Evolutionary conservation across 1,284 basidiomycete genomes (phyloP), one percentile per base, ranked within the genome.

Genomic region (Pyrrhoderma lamaoense): DNA sequence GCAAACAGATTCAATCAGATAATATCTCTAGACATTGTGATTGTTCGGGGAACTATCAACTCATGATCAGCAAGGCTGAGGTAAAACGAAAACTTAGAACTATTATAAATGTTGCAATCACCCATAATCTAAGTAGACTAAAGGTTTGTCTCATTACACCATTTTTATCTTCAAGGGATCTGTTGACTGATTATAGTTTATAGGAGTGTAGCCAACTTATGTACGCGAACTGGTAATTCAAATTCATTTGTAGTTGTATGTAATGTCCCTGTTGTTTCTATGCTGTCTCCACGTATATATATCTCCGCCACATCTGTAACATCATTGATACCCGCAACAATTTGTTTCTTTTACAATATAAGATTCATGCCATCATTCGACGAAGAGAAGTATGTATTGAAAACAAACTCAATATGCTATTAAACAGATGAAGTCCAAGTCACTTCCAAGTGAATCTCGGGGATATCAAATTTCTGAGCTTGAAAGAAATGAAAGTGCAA

Each of bases 1-100:
- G 96, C 71, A 81, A 87, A 61, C 87, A 92, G 67, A 79, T 95
- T 55, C 89, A 89, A 59, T 80, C 86, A 49, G 86, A 93, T 61
- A 94, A 93, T 62, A 75, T 97, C 27, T 86, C 89, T 11, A 72
- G 82, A 51, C 87, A 88, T 53, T 98, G 95, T 64, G 74, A 77
- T 27, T 99, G 96, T 66, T 94, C 92, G 5, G 95, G 93, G 14
- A 69, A 80, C 3, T 95, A 87, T 66, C 75, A 82, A 57, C 72
- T 87, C 40, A 85, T 82, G 4, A 61, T 86, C 40, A 83, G 76
- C 57, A 85, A 85, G 60, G 75, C 70, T 34, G 91, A 95, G 52
- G 68, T 79, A 53, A 76, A 78, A 56, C 70, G 82, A 42, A 85
- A 77, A 63, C 64, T 95, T 59, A 74, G 80, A 55, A 92, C 90